Percentiles rank a stretch among this genome's conserved stretches.
phyloP scores from a whole-genome alignment of 768 basidiomycete species.

The Pulveroboletus sp. region DNA sequence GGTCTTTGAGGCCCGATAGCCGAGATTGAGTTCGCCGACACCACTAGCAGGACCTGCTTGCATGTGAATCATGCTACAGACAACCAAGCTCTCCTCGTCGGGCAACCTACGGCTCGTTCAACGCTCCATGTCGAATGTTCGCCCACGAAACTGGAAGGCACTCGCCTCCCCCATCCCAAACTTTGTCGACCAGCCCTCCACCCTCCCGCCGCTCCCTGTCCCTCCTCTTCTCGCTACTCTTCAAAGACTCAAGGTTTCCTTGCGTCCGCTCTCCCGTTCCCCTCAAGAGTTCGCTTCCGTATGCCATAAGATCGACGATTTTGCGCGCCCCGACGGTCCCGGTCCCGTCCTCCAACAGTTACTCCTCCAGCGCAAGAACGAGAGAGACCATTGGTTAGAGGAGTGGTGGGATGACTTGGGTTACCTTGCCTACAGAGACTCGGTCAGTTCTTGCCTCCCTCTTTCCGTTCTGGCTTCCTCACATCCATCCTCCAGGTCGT shows the following conservation, averaged over 20 bases:
- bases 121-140: slow-evolving; percentile 21
- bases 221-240: slow-evolving; percentile 64
- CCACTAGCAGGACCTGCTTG: neutral
- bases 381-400: slow-evolving; percentile 77
- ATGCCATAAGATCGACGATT: slow-evolving; percentile 62
- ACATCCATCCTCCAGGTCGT: slow-evolving; percentile 52
- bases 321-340: slow-evolving; percentile 38
- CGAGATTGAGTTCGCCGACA: too few species aligned
- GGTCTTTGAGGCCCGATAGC: too few species aligned
- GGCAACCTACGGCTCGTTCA: neutral
- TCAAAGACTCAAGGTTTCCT: slow-evolving; percentile 58
- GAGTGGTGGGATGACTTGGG: slow-evolving; percentile 91
- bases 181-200: slow-evolving; percentile 54
- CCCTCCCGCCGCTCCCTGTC: slow-evolving; percentile 71
- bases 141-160: slow-evolving; percentile 66
- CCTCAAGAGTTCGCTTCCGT: slow-evolving; percentile 52
- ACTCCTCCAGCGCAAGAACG: slow-evolving; percentile 50
- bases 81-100: neutral
- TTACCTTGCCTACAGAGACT: slow-evolving; percentile 83
- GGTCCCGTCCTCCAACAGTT: slow-evolving; percentile 60
- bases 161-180: slow-evolving; percentile 62
- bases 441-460: slow-evolving; percentile 41
- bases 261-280: slow-evolving; percentile 70
- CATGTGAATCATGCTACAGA: slow-evolving; percentile 12
- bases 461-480: neutral